Base-by-base conservation (phyloP, 2,329 filamentous ascomycete genomes). In the Hymenoscyphus albidus region DNA sequence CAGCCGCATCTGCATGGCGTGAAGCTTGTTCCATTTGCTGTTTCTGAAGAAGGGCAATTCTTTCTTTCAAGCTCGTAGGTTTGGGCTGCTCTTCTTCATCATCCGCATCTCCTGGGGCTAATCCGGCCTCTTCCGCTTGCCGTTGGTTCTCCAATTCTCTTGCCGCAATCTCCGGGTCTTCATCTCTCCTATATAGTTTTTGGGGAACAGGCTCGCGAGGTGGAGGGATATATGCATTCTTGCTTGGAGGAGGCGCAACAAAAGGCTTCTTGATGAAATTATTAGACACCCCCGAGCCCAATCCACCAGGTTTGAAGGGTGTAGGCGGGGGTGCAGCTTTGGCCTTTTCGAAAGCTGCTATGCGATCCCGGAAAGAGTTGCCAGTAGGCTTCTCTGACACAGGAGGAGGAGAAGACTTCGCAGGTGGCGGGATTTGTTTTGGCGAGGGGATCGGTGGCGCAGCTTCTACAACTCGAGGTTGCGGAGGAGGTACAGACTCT, bases 251-350 rank as follows among this genome's bases (percentile, higher is more conserved):
- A 61, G 95, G 93, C 3, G 95, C 92, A 64, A 99, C 93, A 73
- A 97, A 99, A 0, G 94, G 93, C 78, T 98, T 98, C 83, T 94
- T 97, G 78, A 99, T 88, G 74, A 98, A 98, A 63, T 83, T 83
- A 62, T 83, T 83, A 68, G 83, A 83, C 58, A 84, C 80, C 65
- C 85, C 83, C 38, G 83, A 80, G 64, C 82, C 78, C 32, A 89
- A 78, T 1, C 86, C 86, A 65, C 84, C 83, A 22, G 93, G 92
- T 75, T 96, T 96, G 79, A 96, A 94, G 0, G 95, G 95, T n/a
- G 92, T 86, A 66, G 95, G 82, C 9, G 95, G 95, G 2, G 93
- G 87, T 5, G 93, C 92, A 56, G 91, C 82, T 76, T 94, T 95
- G 56, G 91, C 82, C 76, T 94, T 95, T 78, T 99, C 99, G 80